phyloP scores from a whole-genome alignment of 495 filamentous ascomycete species.

The Poronia punctata region DNA sequence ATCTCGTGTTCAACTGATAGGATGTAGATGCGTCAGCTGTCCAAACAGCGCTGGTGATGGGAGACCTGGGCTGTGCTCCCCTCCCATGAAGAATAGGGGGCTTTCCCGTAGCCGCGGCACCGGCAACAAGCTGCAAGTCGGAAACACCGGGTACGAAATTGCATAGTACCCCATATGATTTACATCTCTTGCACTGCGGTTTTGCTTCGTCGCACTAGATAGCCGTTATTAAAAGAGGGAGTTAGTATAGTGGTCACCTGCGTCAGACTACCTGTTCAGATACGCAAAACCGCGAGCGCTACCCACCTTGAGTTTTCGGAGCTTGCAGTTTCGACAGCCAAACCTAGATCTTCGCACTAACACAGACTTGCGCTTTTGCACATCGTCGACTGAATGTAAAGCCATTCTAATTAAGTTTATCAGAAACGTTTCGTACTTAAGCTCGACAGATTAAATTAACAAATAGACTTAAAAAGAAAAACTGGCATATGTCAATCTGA shows the following conservation, averaged over 20 bases:
- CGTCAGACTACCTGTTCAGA: no score
- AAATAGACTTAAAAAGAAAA: no score
- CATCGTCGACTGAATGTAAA: slow-evolving; percentile 13
- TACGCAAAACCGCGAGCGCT: not conserved
- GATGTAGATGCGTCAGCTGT: slow-evolving; percentile 14
- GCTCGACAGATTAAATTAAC: not conserved
- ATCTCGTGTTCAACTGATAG: slow-evolving; percentile 30
- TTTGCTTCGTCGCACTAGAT: slow-evolving; percentile 40
- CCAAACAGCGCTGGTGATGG: slow-evolving; percentile 26
- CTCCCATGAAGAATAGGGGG: not conserved
- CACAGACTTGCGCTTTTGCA: slow-evolving; percentile 28
- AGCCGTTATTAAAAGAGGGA: no score
- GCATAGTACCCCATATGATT: slow-evolving; percentile 36
- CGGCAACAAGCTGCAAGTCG: slow-evolving; percentile 32
- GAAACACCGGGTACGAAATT: slow-evolving; percentile 32
- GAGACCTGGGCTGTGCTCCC: slow-evolving; percentile 14
- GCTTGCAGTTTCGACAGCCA: slow-evolving; percentile 47
- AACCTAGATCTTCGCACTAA: slow-evolving; percentile 27
- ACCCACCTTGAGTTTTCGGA: slow-evolving; percentile 42
- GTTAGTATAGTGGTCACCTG: no score
- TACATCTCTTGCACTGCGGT: slow-evolving; percentile 39
- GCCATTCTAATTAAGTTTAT: not conserved
- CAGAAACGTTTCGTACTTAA: not conserved
- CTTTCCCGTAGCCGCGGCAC: slow-evolving; percentile 10
- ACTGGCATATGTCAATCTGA: no score